Base-by-base conservation (phyloP, 257 asterid species). In the Nicotiana paniculata region DNA sequence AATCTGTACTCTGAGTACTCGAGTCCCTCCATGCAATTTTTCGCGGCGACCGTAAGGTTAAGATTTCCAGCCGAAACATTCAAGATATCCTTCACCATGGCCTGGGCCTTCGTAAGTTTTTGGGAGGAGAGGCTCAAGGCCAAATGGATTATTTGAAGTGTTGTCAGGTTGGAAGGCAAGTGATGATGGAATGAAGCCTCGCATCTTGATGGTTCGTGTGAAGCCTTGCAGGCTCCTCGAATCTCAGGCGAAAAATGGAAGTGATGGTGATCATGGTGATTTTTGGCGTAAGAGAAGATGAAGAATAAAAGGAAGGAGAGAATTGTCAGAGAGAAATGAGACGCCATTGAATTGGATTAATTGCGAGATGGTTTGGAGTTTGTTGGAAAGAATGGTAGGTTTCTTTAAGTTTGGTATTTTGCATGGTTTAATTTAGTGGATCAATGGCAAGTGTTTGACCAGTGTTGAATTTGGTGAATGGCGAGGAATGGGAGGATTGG, bases 191-290 rank as follows among this genome's bases (percentile, higher is more conserved):
- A 33, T 7, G 89, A 81, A 18, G 84, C 28, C 62, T 86, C 83
- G 81, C 97, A 92, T 1, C 81, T 59, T 12, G 85, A 24, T 3
- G 92, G 90, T 66, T 90, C 88, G 7, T 88, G 91, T 64, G 97
- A 89, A 75, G 90, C 92, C 77, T 91, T 89, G 89, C 97, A 93
- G 17, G 90, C 91, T 81, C 65, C 70, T 76, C 55, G 77, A 39
- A 89, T 86, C 77, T 80, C 80, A 48, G 43, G 85, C 6, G 74
- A 85, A 54, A 61, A 78, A 55, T 63, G 85, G 58, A n/a, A 84
- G 32, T 18, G 81, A 67, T 64, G 85, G 89, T 81, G 82, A 77
- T 85, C 86, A 43, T 43, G 51, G 53, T 53, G 18, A 46, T 72
- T 2, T 12, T 74, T 24, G 62, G 62, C 83, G 76, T 82, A 16